phyloP scores from a whole-genome alignment of 148 eudicot species.

The Vaccinium macrocarpon region DNA sequence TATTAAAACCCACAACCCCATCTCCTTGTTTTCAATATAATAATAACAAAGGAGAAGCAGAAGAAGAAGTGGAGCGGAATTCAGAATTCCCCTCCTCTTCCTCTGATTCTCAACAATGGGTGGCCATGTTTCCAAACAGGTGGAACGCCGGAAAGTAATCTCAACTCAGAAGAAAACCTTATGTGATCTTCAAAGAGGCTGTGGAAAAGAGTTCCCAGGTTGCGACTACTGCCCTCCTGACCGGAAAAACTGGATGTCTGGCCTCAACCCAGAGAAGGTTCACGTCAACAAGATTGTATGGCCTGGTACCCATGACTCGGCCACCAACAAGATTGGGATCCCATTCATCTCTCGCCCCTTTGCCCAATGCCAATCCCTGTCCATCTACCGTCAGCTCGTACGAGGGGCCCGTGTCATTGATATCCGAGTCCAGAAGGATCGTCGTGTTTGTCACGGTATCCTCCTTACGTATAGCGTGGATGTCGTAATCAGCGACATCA shows the following conservation, averaged over 20 bases:
- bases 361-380: slow-evolving; percentile 85
- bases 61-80: slow-evolving; percentile 6
- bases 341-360: slow-evolving; percentile 73
- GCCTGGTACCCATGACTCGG: slow-evolving; percentile 95
- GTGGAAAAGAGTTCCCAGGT: slow-evolving; percentile 70
- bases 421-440: slow-evolving; percentile 71
- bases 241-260: slow-evolving; percentile 78
- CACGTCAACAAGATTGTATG: slow-evolving; percentile 68
- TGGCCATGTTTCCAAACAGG: slow-evolving; percentile 54
- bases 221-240: slow-evolving; percentile 59
- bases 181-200: slow-evolving; percentile 37
- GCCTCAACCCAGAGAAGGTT: slow-evolving; percentile 51
- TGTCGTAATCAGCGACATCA: slow-evolving; percentile 63
- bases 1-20: slow-evolving; percentile 18
- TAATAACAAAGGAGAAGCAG: not conserved
- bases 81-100: slow-evolving; percentile 9
- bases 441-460: slow-evolving; percentile 80
- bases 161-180: slow-evolving; percentile 51
- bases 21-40: not conserved
- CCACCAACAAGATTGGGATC: slow-evolving; percentile 78
- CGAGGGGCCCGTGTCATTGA: slow-evolving; percentile 68
- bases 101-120: slow-evolving; percentile 52
- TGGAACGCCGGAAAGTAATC: slow-evolving; percentile 45
- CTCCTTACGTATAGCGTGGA: slow-evolving; percentile 64
- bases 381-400: slow-evolving; percentile 74